Base-by-base conservation (phyloP, 208 protist species). In the Spongospora subterranea region DNA sequence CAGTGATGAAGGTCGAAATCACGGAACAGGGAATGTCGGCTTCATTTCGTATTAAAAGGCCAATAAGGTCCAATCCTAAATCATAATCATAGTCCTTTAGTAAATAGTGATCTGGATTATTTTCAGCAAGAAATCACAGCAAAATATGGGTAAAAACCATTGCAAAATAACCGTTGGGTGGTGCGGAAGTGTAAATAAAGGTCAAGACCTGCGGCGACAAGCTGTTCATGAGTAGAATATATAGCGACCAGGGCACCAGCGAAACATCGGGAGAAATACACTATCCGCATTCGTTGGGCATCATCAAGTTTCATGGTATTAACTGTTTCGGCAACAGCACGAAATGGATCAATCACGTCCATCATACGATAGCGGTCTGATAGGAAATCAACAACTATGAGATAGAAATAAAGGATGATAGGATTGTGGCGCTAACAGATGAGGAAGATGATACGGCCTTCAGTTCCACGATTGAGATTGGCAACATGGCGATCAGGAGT, bases 191-290 rank as follows among this genome's bases (percentile, higher is more conserved):
- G n/a, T n/a, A n/a, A n/a, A n/a, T n/a, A n/a, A n/a, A n/a, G n/a
- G n/a, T n/a, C n/a, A n/a, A n/a, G 6, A 82, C 71, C 71, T 39
- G 71, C 71, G 17, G 71, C 71, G 35, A 82, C 71, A 20, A 82
- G 71, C 40, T 82, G 71, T 35, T 82, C 71, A 35, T 82, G 71
- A 40, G 71, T 82, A 39, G 71, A 82, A n/a, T 82, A 82, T 20
- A 82, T 35, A n/a, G 71, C 6, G 13, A 82, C 71, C n/a, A 82
- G 6, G 6, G 71, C n/a, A n/a, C 17, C n/a, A 43, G 71, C 71
- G 40, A 82, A 82, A 35, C 17, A 6, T 20, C n/a, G 6, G 17
- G 71, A 35, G 71, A 82, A 82, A 6, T 17, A 82, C 6, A 82
- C 11, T 82, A 40, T n/a, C 71, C 40, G n/a, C 11, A n/a, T 40